Evolutionary conservation across 345 rosid species (phyloP), one percentile per base, ranked within the genome.

Genomic region (Balakata baccata): DNA sequence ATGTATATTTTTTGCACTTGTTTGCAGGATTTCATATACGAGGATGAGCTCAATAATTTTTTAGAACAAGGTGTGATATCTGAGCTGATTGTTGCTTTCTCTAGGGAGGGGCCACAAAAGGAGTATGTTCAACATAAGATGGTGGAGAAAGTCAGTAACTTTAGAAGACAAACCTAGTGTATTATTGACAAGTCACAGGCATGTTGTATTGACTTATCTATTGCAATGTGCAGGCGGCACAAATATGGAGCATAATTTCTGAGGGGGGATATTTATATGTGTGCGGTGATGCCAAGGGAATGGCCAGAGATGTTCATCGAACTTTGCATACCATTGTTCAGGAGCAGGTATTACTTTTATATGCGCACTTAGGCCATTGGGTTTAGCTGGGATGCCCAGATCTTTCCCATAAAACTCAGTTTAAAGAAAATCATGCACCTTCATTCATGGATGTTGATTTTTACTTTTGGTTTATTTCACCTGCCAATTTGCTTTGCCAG

Each of bases 241-340:
- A 79, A 14, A 75, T 79, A 25, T 79, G 82, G 82, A 59, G 58
- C 46, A 12, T 74, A 64, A 64, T 79, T 37, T 79, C 78, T 47
- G 71, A 74, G 47, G 75, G 78, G 1, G 78, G 75, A 6, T 79
- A 79, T 70, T n/a, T 79, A 49, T 79, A 79, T 66, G 82, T 79
- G 7, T 79, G 82, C 64, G 82, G 78, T 74, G 82, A 79, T 79
- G 78, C 82, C 71, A 79, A 74, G 78, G 78, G 82, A 18, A 79
- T 79, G 82, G 82, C 78, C 5, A 75, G 75, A 64, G 82, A 79
- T 79, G 82, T 79, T 70, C 82, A 79, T 59, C 72, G 78, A 63
- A 74, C 75, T 58, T 70, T 79, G 72, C 82, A 74, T 64, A 70
- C 75, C 46, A 79, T 79, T 74, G 78, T 65, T 43, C 82, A 79